Base-by-base conservation (phyloP, 306 rosid species). In the Corylus heterophylla region DNA sequence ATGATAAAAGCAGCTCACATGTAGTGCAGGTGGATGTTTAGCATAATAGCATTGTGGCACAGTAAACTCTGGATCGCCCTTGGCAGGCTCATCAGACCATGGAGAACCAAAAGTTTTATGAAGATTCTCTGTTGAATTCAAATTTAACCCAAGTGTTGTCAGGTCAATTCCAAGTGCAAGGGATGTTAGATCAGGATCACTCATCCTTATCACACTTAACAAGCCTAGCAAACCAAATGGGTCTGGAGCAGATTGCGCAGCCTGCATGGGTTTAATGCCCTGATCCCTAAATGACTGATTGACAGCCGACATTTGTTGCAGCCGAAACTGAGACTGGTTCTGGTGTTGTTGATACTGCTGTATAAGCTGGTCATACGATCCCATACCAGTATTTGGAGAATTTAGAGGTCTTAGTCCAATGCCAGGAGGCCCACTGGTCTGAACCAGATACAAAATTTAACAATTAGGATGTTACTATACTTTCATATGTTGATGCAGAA, bases 31-130 rank as follows among this genome's bases (percentile, higher is more conserved):
- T 12, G 97, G 94, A 70, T 83, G 94, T 89, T 96, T 92, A n/a
- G 92, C 88, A 31, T 79, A 81, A 69, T 96, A 96, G 83, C 99
- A 96, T 70, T 90, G 96, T 0, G 97, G 99, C 67, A 93, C 92
- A 54, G 54, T 85, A 81, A 96, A 96, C 76, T 91, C 97, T 54
- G 99, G 97, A 83, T 96, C 99, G 45, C 96, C 96, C 88, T 93
- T 96, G 51, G 92, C 92, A 10, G 99, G 93, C 85, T 90, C 99
- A 39, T 96, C 98, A 64, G 97, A 90, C 99, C 99, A 96, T 22
- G 99, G 99, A 71, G 99, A 96, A 59, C 92, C 94, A 86, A 96
- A 96, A 79, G 93, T 96, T 87, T 93, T 93, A 83, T 96, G 97
- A 79, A 96, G 97, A 85, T 93, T 93, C 74, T 96, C 99, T 10